Evolutionary conservation across 768 basidiomycete genomes (phyloP).

Genomic region (Rhodotorula toruloides): DNA sequence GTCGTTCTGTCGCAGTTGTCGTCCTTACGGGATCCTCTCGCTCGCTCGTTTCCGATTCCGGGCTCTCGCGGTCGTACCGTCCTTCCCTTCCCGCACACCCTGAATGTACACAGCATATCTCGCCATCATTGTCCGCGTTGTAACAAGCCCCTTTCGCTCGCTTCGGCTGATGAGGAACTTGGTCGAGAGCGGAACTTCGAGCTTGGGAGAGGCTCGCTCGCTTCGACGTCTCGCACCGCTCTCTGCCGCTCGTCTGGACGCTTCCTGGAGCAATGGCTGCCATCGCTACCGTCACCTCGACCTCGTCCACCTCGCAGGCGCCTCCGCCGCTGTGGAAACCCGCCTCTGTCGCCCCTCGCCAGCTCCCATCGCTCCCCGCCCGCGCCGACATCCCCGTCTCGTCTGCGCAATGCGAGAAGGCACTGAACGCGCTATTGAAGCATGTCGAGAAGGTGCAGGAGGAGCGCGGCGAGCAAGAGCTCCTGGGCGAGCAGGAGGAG

Average conservation of each 20-base stretch:
- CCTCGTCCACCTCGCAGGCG: slow-evolving; percentile 2
- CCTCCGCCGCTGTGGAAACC: slow-evolving; percentile 37
- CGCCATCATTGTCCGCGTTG: background rate
- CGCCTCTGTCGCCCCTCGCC: slow-evolving; percentile 33
- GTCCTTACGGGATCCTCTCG: background rate
- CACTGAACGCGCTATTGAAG: slow-evolving; percentile 69
- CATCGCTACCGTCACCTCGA: slow-evolving; percentile 4
- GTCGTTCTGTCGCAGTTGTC: background rate
- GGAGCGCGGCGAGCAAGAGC: slow-evolving; percentile 64
- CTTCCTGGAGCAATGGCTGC: slow-evolving; percentile 1
- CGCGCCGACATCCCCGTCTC: slow-evolving; percentile 53
- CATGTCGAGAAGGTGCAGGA: slow-evolving; percentile 63
- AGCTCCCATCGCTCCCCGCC: slow-evolving; percentile 24
- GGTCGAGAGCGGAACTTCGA: background rate
- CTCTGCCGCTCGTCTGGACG: background rate
- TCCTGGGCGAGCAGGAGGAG: slow-evolving; percentile 61
- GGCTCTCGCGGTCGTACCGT: background rate
- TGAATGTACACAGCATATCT: background rate
- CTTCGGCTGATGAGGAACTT: background rate
- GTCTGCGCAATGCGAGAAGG: slow-evolving; percentile 64
- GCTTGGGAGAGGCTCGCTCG: background rate
- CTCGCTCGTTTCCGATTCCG: background rate
- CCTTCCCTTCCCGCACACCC: background rate
- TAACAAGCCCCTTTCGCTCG: background rate
- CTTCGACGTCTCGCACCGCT: background rate